Conservation (phyloP, 1,284 basidiomycete genomes). For the Malassezia globosa region DNA sequence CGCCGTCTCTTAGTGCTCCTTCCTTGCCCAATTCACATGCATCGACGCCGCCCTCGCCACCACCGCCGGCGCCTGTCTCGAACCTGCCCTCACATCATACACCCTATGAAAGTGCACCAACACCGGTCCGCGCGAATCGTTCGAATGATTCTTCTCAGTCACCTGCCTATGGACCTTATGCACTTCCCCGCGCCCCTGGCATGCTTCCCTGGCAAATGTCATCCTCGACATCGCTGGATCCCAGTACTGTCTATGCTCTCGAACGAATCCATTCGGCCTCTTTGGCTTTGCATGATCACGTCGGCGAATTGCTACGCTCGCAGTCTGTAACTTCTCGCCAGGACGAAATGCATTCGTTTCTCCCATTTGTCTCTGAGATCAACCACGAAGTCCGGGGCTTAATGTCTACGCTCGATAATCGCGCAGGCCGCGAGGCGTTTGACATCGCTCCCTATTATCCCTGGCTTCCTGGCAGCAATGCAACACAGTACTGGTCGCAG, state of each 20-base stretch:
- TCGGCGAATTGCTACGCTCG: slow-evolving; percentile 24
- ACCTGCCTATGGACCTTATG: too few relatives aligned
- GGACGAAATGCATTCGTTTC: slow-evolving; percentile 23
- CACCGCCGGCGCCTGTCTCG: slow-evolving; percentile 1
- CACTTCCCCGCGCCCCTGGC: too few relatives aligned
- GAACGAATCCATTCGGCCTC: slow-evolving; percentile 23
- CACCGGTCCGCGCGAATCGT: too few relatives aligned
- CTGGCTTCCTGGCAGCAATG: not conserved
- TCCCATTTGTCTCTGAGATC: slow-evolving; percentile 28
- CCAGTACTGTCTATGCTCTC: slow-evolving; percentile 5
- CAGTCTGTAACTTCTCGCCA: slow-evolving; percentile 17
- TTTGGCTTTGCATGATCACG: slow-evolving; percentile 28
- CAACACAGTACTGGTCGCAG: slow-evolving; percentile 3
- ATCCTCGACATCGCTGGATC: slow-evolving; percentile 2
- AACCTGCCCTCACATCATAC: not conserved
- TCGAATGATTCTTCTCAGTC: too few relatives aligned
- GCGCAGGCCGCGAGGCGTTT: slow-evolving; percentile 13
- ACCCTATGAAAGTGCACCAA: too few relatives aligned
- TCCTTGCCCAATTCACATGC: too few relatives aligned
- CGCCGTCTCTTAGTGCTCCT: too few relatives aligned
- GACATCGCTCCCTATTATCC: slow-evolving; percentile 13
- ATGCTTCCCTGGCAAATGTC: not conserved
- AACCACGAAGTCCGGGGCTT: slow-evolving; percentile 29
- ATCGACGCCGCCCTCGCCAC: slow-evolving; percentile 10
- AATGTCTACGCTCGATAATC: slow-evolving; percentile 22